Conservation (phyloP, 2,329 filamentous ascomycete genomes). For the Colletotrichum siamense region DNA sequence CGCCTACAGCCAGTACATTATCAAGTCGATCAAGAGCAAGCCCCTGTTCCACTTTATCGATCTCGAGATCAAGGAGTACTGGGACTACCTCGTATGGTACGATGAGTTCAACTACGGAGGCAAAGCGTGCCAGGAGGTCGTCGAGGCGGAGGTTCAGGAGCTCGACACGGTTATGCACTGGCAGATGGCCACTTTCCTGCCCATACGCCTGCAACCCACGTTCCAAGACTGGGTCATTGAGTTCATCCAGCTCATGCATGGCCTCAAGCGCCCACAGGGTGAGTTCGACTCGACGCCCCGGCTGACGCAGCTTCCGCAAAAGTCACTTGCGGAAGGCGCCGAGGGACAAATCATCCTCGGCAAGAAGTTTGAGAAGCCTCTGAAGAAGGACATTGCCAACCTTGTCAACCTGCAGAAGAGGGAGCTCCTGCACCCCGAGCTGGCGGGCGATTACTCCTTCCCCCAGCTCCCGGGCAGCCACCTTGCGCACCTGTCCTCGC, state of each 20-base stretch:
- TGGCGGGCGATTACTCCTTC: slow-evolving; percentile 87
- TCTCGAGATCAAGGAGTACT: slow-evolving; percentile 97
- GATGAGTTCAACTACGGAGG: slow-evolving; percentile 99
- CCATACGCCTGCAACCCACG: slow-evolving; percentile 76
- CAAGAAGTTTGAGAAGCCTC: slow-evolving; percentile 84
- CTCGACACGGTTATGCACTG: slow-evolving; percentile 97
- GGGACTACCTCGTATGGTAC: slow-evolving; percentile 99
- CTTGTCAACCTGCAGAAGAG: slow-evolving; percentile 87
- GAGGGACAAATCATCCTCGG: slow-evolving; percentile 73
- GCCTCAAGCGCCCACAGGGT: slow-evolving; percentile 72
- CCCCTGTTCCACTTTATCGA: slow-evolving; percentile 97
- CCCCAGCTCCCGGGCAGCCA: slow-evolving; percentile 79
- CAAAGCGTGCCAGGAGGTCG: slow-evolving; percentile 84
- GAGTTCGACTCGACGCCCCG: slow-evolving; percentile 58
- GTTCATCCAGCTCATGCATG: slow-evolving; percentile 94
- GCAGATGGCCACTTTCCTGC: slow-evolving; percentile 93
- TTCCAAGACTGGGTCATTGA: slow-evolving; percentile 95
- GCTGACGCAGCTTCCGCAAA: slow-evolving; percentile 66
- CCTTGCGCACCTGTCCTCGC: slow-evolving; percentile 47
- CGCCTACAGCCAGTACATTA: slow-evolving; percentile 95
- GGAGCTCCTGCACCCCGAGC: slow-evolving; percentile 87
- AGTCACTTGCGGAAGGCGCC: slow-evolving; percentile 61
- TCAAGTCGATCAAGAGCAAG: slow-evolving; percentile 96
- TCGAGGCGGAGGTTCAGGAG: slow-evolving; percentile 73
- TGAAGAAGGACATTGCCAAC: slow-evolving; percentile 85